A percentile compares a stretch with the other conserved stretches of the same genome.
Conservation (phyloP, 192 early-diverging fungal genomes). For the Phlyctochytrium arcticum region DNA sequence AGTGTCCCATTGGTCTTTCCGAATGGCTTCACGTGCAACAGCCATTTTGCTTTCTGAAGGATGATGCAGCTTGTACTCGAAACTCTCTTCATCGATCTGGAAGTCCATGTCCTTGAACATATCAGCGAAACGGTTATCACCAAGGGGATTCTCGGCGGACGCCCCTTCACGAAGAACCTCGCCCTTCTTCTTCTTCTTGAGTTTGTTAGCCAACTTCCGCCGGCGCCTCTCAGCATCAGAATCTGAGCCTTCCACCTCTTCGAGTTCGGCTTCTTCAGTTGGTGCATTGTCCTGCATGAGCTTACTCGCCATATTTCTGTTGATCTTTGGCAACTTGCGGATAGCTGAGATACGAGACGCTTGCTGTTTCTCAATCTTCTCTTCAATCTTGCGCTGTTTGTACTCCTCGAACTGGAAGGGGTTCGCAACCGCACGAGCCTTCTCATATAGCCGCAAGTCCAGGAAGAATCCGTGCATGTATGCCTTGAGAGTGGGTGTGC, state of each 20-base stretch:
- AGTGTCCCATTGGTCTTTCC: slow-evolving; percentile 27
- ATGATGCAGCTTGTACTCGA: slow-evolving; percentile 77
- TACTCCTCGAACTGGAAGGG: slow-evolving; percentile 96
- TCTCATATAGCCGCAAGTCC: slow-evolving; percentile 91
- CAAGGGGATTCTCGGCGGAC: slow-evolving; percentile 49
- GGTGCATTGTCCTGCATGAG: too few relatives aligned
- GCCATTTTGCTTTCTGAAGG: slow-evolving; percentile 40
- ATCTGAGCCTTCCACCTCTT: slow-evolving; percentile 36
- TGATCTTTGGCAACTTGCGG: slow-evolving; percentile 89
- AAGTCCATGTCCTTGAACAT: slow-evolving; percentile 90
- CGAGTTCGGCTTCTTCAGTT: slow-evolving; percentile 40
- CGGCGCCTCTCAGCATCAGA: slow-evolving; percentile 29
- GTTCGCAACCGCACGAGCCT: slow-evolving; percentile 91
- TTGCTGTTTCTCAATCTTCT: slow-evolving; percentile 79
- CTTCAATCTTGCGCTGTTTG: slow-evolving; percentile 69
- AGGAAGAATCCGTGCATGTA: slow-evolving; percentile 99
- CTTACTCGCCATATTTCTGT: slow-evolving; percentile 77
- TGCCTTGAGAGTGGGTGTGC: slow-evolving; percentile 85
- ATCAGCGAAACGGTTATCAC: slow-evolving; percentile 81
- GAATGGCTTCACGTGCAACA: slow-evolving; percentile 24
- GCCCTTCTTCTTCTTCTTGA: slow-evolving; percentile 39
- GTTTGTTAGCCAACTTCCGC: too few relatives aligned
- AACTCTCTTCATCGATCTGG: slow-evolving; percentile 76
- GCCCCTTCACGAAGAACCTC: not conserved
- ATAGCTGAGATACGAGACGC: slow-evolving; percentile 83